Evolutionary conservation across 2,329 filamentous ascomycete genomes (phyloP).

Genomic region (Aspergillus luchuensis): DNA sequence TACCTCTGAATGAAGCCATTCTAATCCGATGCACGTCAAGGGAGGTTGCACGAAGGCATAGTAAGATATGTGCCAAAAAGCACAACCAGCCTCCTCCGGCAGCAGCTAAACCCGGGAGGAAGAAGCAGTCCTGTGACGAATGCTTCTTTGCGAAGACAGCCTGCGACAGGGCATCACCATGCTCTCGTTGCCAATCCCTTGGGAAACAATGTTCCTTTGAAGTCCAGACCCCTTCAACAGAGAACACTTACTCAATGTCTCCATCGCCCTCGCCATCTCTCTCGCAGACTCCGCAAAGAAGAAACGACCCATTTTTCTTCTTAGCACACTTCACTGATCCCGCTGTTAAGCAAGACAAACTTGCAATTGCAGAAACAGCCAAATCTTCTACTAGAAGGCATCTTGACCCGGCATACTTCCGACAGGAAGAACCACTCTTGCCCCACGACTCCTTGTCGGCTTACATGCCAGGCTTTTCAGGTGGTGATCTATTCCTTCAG

Average conservation of each 20-base stretch:
- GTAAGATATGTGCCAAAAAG: slow-evolving; percentile 33
- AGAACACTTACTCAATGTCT: background rate
- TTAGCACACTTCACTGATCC: slow-evolving; percentile 34
- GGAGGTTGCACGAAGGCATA: slow-evolving; percentile 34
- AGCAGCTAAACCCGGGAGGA: slow-evolving; percentile 32
- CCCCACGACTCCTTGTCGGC: slow-evolving; percentile 22
- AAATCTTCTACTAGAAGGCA: slow-evolving; percentile 31
- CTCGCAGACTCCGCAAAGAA: background rate
- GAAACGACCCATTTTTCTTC: slow-evolving; percentile 29
- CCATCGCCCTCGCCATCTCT: slow-evolving; percentile 14
- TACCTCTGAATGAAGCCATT: background rate
- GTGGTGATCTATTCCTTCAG: slow-evolving; percentile 17
- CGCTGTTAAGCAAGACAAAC: slow-evolving; percentile 27
- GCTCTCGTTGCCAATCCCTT: slow-evolving; percentile 28
- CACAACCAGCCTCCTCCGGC: slow-evolving; percentile 30
- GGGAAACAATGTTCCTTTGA: slow-evolving; percentile 26
- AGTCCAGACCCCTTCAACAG: slow-evolving; percentile 2
- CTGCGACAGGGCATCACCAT: slow-evolving; percentile 29
- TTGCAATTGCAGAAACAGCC: slow-evolving; percentile 36
- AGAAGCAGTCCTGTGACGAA: slow-evolving; percentile 32
- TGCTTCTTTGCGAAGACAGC: slow-evolving; percentile 31
- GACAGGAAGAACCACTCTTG: slow-evolving; percentile 30
- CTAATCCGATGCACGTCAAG: slow-evolving; percentile 14
- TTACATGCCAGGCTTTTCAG: slow-evolving; percentile 17
- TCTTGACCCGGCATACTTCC: slow-evolving; percentile 29